Conservation (phyloP, 148 eudicot species). For the Chenopodium album region DNA sequence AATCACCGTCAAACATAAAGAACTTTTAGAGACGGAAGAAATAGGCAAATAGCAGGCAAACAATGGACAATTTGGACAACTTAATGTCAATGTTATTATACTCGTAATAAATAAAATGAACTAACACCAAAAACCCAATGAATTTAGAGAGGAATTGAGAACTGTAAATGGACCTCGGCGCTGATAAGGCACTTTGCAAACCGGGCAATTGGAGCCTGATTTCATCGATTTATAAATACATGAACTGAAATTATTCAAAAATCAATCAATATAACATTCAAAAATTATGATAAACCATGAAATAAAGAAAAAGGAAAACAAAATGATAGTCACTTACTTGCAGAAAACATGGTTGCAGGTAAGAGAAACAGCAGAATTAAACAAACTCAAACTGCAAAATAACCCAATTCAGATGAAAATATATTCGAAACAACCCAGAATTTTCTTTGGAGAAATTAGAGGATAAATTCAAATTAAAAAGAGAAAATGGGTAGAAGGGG, state of each 20-base stretch:
- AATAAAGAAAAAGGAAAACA: not conserved
- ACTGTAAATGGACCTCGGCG: conserved; percentile 53
- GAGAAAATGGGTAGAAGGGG: not conserved
- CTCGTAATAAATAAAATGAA: not conserved
- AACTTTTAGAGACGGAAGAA: too few species aligned
- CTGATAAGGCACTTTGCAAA: conserved; percentile 77
- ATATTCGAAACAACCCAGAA: not conserved
- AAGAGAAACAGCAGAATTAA: conserved; percentile 67
- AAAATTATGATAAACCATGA: not conserved
- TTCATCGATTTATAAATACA: conserved; percentile 83
- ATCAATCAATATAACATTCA: not conserved
- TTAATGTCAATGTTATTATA: not conserved
- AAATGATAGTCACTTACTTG: conserved; percentile 44
- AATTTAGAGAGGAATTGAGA: not conserved
- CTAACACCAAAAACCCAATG: not conserved
- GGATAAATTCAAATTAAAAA: not conserved
- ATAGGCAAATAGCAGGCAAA: too few species aligned
- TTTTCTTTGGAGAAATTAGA: not conserved
- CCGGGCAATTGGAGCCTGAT: conserved; percentile 79
- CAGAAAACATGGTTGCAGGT: conserved; percentile 93
- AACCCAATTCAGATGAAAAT: conserved; percentile 3
- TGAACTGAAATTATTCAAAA: conserved; percentile 34
- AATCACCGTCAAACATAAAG: too few species aligned
- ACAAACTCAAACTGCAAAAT: conserved; percentile 68
- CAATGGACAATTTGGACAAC: not conserved